Base-by-base conservation (phyloP, 352 stramenopile species). In the Hyphochytrium catenoides region DNA sequence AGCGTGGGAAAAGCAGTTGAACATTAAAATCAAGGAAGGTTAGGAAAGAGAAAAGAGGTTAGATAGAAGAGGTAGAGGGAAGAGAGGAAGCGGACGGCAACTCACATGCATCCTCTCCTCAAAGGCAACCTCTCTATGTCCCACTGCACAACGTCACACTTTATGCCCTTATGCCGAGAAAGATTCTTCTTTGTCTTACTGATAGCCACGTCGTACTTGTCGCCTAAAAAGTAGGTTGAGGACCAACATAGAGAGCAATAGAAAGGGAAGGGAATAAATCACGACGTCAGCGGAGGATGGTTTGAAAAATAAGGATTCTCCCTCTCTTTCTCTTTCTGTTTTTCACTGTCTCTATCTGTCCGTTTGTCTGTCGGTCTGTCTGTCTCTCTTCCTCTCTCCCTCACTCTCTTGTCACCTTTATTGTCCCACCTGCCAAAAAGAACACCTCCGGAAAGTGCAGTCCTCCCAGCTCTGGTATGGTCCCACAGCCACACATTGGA, bases 401-500 rank as follows among this genome's bases (percentile, higher is more conserved):
- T n/a, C n/a, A n/a, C n/a, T n/a, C n/a, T n/a, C n/a, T n/a, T n/a
- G n/a, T n/a, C n/a, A n/a, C n/a, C n/a, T n/a, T n/a, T n/a, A n/a
- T n/a, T n/a, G 1, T 34, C 36, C 37, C 37, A 5, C 27, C 37
- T 8, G 38, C 9, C 17, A 27, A 43, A 3, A 39, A 41, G 7
- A 43, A 15, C 16, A 19, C 9, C 6, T 28, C 35, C 21, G 9
- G 8, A 36, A 38, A 38, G 37, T 43, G 27, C 37, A 19, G 19
- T 12, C 27, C 37, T 11, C 17, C 24, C 26, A 43, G 12, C 27
- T 43, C 37, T 16, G 37, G 37, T 11, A 43, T 43, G 9, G 37
- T 43, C 15, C 37, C 37, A 22, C 37, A 43, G 16, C 37, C 37
- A 18, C 37, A 43, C 37, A 43, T 43, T 4, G 37, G 37, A 18